Conservation (phyloP, 2,329 filamentous ascomycete species). For the Stagonosporopsis vannaccii region DNA sequence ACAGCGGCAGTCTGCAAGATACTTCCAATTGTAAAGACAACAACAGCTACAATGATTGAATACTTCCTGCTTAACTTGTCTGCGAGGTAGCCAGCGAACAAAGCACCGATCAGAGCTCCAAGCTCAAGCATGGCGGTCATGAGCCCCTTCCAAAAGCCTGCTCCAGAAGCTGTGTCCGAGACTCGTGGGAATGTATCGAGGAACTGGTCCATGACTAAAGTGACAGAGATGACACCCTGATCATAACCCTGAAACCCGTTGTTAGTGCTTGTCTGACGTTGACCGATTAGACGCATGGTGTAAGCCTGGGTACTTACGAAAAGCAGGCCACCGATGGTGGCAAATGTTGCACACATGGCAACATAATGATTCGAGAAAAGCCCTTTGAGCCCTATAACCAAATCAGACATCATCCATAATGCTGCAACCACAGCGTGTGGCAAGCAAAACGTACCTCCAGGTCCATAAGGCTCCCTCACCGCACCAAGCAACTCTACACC, state of each 20-base stretch:
- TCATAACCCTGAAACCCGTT: slow-evolving; percentile 34
- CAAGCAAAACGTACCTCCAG: slow-evolving; percentile 32
- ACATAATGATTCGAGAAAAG: slow-evolving; percentile 60
- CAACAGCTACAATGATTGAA: slow-evolving; percentile 60
- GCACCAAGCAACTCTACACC: slow-evolving; percentile 4
- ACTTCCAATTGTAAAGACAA: slow-evolving; percentile 61
- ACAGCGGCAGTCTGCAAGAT: slow-evolving; percentile 60
- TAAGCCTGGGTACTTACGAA: slow-evolving; percentile 43
- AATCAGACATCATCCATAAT: not conserved
- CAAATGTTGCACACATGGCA: slow-evolving; percentile 59
- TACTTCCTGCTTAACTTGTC: slow-evolving; percentile 62
- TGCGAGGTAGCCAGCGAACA: slow-evolving; percentile 56
- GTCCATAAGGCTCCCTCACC: slow-evolving; percentile 42
- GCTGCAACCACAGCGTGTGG: not conserved
- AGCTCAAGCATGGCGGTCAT: slow-evolving; percentile 64
- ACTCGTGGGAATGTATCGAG: slow-evolving; percentile 55
- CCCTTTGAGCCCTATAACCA: slow-evolving; percentile 52
- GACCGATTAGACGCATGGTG: not conserved
- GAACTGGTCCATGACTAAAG: slow-evolving; percentile 62
- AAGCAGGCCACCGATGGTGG: slow-evolving; percentile 58
- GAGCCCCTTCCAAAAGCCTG: slow-evolving; percentile 55
- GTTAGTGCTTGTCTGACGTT: not conserved
- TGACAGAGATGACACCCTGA: slow-evolving; percentile 56
- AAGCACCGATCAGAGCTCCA: slow-evolving; percentile 55
- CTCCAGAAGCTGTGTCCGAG: slow-evolving; percentile 50